Evolutionary conservation across 192 early-diverging fungal species (phyloP).

Genomic region (Kappamyces sp.): DNA sequence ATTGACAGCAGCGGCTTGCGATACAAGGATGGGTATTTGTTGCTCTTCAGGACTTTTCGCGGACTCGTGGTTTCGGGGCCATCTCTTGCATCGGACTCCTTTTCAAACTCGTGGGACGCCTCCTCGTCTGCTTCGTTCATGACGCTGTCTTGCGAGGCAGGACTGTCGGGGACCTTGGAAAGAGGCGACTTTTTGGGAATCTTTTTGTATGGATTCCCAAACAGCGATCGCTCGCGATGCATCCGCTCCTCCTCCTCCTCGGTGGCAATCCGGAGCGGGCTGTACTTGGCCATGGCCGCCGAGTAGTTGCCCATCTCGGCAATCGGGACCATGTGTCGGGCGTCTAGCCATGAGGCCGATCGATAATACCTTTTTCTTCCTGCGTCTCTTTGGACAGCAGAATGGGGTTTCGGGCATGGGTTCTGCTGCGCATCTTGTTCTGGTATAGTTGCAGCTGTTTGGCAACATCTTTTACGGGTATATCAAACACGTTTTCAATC

Average conservation of each 20-base stretch:
- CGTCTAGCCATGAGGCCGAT: slow-evolving; percentile 33
- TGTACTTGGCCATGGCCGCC: slow-evolving; percentile 48
- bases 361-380: neutral
- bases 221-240: slow-evolving; percentile 56
- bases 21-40: slow-evolving; percentile 1
- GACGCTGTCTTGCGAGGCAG: neutral
- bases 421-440: neutral
- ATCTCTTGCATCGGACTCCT: neutral
- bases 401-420: neutral
- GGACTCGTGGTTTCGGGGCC: neutral
- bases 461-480: slow-evolving; percentile 6
- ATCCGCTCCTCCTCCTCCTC: slow-evolving; percentile 57
- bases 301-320: slow-evolving; percentile 67
- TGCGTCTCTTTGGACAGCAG: neutral
- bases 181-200: slow-evolving; percentile 2
- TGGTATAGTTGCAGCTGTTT: neutral
- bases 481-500: neutral
- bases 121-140: slow-evolving; percentile 12
- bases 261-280: slow-evolving; percentile 59
- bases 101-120: slow-evolving; percentile 3
- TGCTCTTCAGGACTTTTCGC: neutral
- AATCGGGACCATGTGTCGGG: slow-evolving; percentile 60
- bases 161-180: neutral
- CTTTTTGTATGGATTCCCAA: slow-evolving; percentile 67
- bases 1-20: neutral